Conservation (phyloP, 345 rosid genomes). For the Eucalyptus tenuipes region DNA sequence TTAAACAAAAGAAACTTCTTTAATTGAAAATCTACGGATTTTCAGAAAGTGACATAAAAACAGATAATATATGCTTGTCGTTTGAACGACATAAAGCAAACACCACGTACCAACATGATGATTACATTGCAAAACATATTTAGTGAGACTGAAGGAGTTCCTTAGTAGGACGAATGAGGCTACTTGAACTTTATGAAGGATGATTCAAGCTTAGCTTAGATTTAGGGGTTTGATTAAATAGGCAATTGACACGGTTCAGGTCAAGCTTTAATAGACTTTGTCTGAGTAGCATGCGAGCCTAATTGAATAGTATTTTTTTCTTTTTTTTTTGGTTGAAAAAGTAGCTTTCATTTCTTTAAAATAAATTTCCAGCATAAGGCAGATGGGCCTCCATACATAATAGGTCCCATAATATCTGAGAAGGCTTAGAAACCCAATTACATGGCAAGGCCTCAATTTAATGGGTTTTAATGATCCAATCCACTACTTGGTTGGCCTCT, state of each 20-base stretch:
- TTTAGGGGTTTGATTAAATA: neutral
- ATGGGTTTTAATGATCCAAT: no score
- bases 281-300: neutral
- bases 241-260: neutral
- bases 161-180: rapidly evolving
- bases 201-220: neutral
- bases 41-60: neutral
- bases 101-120: neutral
- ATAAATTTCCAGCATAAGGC: no score
- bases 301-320: neutral
- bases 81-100: neutral
- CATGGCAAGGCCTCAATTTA: no score
- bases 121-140: neutral
- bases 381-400: no score
- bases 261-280: neutral
- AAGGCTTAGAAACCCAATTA: no score
- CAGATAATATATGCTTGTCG: neutral
- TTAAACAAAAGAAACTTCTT: neutral
- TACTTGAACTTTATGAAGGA: neutral
- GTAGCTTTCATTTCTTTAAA: no score
- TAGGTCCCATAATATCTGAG: no score
- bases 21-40: neutral
- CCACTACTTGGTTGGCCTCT: no score
- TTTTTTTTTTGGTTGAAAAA: no score
- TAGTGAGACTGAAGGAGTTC: neutral